Evolutionary conservation across 768 basidiomycete genomes (phyloP), one percentile per base, ranked within the genome.

Genomic region (Lactifluus rugatus): DNA sequence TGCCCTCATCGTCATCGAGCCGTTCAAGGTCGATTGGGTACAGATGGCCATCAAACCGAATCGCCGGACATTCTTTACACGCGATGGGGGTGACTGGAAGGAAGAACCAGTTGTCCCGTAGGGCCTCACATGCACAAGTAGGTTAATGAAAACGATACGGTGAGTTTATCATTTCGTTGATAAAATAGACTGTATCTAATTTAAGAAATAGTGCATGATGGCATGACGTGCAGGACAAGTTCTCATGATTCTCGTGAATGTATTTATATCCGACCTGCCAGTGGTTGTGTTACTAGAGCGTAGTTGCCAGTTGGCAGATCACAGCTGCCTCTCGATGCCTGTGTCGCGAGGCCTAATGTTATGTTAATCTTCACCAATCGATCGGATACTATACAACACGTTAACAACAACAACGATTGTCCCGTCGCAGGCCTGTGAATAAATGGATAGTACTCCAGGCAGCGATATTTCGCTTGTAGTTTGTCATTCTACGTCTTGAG

Each of bases 1-100:
- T 63, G 81, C 85, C 17, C 68, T 93, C 66, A 64, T 92, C 42
- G 68, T 89, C 11, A 72, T 93, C 31, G 89, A 92, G 64, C 85
- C 89, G 1, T 65, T 71, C 2, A 77, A 80, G 54, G 81, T 91
- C 34, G 91, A 93, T 67, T 80, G 79, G 70, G 66, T 84, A 16
- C 86, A 87, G 66, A 64, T 92, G 31, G 77, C 72, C 0, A 73
- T 76, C 19, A 56, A 71, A 23, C 86, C 85, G 9, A 78, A 89
- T 62, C 74, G 75, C 61, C 71, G 89, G 66, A 81, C 80, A 26
- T 67, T 70, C 52, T 89, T 81, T 56, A 75, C 70, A 62, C 75
- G 76, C 66, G 73, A 70, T 53, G 69, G 66, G 14, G 76, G 74
- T 3, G 68, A 68, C 31, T 90, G 89, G 81, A 69, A 70, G 50